These are phyloP conservation scores for Linaria vulgaris DNA, from an alignment of 257 asterid genomes.

Conservation along the genomic window DNA sequence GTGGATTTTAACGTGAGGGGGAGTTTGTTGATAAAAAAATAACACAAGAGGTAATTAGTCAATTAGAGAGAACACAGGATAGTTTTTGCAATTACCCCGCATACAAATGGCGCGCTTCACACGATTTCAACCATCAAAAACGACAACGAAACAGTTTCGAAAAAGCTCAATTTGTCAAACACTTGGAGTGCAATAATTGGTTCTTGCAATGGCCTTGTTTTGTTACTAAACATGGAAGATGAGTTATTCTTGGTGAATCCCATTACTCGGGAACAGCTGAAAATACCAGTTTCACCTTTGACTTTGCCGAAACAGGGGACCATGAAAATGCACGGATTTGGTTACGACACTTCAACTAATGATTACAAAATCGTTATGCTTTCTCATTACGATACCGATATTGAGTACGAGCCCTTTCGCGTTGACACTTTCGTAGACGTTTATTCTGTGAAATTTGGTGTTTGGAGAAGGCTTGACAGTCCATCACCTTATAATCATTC, in stretches of 20 bases:
- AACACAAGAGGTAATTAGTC: too few species aligned
- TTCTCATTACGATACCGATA: background rate
- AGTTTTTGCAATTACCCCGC: too few species aligned
- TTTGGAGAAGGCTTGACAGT: background rate
- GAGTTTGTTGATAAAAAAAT: too few species aligned
- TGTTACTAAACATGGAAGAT: background rate
- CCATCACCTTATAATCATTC: background rate
- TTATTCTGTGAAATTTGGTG: background rate
- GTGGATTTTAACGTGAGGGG: too few species aligned
- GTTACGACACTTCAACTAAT: background rate
- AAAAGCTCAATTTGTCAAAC: background rate
- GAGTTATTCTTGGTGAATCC: background rate
- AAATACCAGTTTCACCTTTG: background rate
- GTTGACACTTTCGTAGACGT: background rate
- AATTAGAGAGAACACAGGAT: too few species aligned
- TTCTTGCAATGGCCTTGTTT: slow-evolving; percentile 1
- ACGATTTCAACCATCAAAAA: too few species aligned
- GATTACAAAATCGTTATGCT: background rate
- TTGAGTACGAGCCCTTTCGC: background rate
- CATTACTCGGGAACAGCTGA: background rate
- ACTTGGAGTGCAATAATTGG: slow-evolving; percentile 1
- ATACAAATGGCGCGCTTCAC: too few species aligned
- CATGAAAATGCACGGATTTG: background rate
- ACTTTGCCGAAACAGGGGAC: background rate
- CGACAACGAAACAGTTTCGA: background rate